These are phyloP conservation scores for Ustilago trichophora DNA, from an alignment of 1,284 basidiomycete genomes.

Conservation along the genomic window DNA sequence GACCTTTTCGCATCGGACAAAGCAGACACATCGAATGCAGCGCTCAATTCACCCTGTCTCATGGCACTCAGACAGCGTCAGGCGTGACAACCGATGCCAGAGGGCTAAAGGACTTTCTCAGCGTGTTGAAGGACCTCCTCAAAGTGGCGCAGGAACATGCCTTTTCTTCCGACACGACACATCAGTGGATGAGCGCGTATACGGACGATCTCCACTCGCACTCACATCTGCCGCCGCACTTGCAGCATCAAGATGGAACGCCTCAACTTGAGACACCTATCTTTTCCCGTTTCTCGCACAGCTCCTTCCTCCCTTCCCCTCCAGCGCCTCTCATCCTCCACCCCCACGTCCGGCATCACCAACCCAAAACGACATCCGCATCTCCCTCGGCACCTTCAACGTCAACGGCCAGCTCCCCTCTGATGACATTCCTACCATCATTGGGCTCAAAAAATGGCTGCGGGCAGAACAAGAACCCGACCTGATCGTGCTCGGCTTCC, in stretches of 20 bases:
- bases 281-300: conserved; percentile 46
- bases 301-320: conserved; percentile 15
- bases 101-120: conserved; percentile 45
- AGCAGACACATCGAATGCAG: conserved; percentile 12
- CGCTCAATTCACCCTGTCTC: conserved; percentile 24
- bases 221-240: neutral
- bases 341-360: conserved; percentile 26
- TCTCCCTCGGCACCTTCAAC: conserved; percentile 44
- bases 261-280: conserved; percentile 22
- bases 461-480: conserved; percentile 44
- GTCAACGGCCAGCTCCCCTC: conserved; percentile 27
- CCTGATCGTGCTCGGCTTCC: conserved; percentile 45
- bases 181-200: conserved; percentile 33
- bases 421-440: conserved; percentile 11
- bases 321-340: neutral
- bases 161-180: conserved; percentile 17
- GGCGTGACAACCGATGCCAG: conserved; percentile 32
- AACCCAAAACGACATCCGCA: conserved; percentile 36
- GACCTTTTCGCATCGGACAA: conserved; percentile 7
- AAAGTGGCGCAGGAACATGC: conserved; percentile 21
- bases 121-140: conserved; percentile 38
- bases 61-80: neutral
- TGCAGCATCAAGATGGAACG: neutral
- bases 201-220: conserved; percentile 16
- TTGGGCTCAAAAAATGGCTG: conserved; percentile 43